Evolutionary conservation across 1,139 yeast species (phyloP), one percentile per base, ranked within the genome.

Genomic region (Diutina mesorugosa): DNA sequence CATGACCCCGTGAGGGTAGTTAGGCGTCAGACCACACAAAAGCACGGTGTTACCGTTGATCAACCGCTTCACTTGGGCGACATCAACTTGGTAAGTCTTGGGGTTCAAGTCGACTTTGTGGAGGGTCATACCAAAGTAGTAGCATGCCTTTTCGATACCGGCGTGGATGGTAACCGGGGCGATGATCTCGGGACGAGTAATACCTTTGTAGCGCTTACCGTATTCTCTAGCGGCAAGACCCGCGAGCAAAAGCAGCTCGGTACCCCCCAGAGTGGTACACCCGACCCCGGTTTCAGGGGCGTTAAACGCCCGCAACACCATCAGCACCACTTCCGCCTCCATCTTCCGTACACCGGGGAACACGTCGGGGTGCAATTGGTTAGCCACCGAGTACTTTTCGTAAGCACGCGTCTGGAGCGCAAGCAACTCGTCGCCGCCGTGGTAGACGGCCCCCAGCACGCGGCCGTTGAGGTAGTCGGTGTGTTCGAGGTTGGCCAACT

Each of bases 301-400:
- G 69, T 91, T 79, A 72, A 87, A 93, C 63, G 90, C 66, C 28
- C 77, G 79, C 61, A 93, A 74, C 8, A 88, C 95, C 98, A 93
- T 93, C 1, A 95, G 76, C 3, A 93, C 98, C 6, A 91, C 89
- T 67, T 93, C 98, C 2, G 97, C 78, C 66, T 93, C 99, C 97
- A 93, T 91, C 68, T 91, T 90, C 51, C 99, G 81, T 5, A 93
- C 89, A 1, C 95, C 98, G 0, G 99, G 99, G 67, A 93, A 93
- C 8, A 90, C 95, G 69, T 93, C 98, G 0, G 99, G 99, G 66
- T 93, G 99, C 58, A 93, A 75, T 69, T 93, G 99, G 70, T 93
- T 93, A 4, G 97, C 90, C 30, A 91, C 90, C 7, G 95, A 81
- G 68, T 81, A 91, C 65, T 79, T 79, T 56, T 82, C 80, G 67